A percentile compares a stretch with the other conserved stretches of the same genome.
phyloP scores from a whole-genome alignment of 176 grass and related monocot species.

The Poa pratensis region DNA sequence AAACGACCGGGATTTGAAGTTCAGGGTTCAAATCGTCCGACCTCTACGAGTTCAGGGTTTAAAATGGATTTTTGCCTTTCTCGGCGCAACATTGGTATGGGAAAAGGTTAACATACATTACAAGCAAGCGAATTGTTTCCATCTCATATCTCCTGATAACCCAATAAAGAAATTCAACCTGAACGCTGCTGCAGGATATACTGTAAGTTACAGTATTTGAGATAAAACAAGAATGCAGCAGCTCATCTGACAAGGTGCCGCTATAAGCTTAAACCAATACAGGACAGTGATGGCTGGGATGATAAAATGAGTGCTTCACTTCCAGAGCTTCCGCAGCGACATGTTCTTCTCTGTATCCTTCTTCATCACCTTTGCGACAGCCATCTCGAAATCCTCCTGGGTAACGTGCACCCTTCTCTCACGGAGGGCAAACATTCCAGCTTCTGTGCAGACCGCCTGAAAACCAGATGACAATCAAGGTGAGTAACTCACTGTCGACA shows the following conservation, averaged over 20 bases:
- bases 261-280: not conserved
- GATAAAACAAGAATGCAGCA: not conserved
- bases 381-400: conserved; percentile 86
- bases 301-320: conserved; percentile 38
- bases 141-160: not conserved
- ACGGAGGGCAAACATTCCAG: conserved; percentile 78
- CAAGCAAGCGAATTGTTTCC: not conserved
- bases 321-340: conserved; percentile 85
- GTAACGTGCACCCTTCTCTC: conserved; percentile 81
- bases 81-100: too few relatives aligned
- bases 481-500: not conserved
- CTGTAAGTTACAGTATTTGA: not conserved
- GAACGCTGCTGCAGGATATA: not conserved
- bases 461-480: conserved; percentile 28
- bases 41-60: too few relatives aligned
- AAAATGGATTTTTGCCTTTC: too few relatives aligned
- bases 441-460: conserved; percentile 80
- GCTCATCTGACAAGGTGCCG: not conserved
- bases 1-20: too few relatives aligned
- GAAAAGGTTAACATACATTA: conserved; percentile 18
- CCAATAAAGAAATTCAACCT: conserved; percentile 15
- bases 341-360: conserved; percentile 81
- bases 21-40: too few relatives aligned
- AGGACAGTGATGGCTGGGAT: not conserved
- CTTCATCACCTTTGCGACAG: conserved; percentile 82